Percentiles rank a stretch among this genome's conserved stretches.
phyloP scores from a whole-genome alignment of 495 filamentous ascomycete genomes.

The Durotheca rogersii region DNA sequence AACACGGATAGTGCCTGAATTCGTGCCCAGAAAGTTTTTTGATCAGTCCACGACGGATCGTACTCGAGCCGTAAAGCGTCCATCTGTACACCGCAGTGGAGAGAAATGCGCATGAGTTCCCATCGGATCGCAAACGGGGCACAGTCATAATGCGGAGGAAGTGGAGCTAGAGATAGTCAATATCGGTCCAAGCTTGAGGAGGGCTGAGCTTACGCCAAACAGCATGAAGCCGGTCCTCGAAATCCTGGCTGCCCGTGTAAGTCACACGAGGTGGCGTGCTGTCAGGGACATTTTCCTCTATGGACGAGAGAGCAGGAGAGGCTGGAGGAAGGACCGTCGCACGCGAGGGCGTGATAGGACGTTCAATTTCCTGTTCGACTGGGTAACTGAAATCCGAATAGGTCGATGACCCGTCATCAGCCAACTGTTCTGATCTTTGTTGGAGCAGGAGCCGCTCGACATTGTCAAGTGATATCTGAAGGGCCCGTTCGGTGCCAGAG shows the following conservation, averaged over 20 bases:
- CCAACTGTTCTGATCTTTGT: background rate
- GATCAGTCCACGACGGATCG: slow-evolving; percentile 39
- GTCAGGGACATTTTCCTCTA: background rate
- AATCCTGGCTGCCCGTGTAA: background rate
- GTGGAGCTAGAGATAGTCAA: slow-evolving; percentile 36
- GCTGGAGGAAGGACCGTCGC: background rate
- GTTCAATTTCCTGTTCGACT: slow-evolving; percentile 2
- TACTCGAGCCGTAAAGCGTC: slow-evolving; percentile 36
- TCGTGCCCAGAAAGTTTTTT: slow-evolving; percentile 36
- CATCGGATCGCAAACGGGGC: slow-evolving; percentile 48
- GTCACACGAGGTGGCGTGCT: background rate
- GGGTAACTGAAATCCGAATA: slow-evolving; percentile 2
- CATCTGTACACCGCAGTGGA: slow-evolving; percentile 43
- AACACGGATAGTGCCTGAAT: slow-evolving; percentile 37
- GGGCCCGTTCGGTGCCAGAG: slow-evolving; percentile 27
- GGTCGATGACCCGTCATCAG: background rate
- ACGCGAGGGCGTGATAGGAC: slow-evolving; percentile 1
- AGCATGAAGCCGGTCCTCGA: slow-evolving; percentile 23
- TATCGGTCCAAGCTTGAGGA: background rate
- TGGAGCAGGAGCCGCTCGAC: slow-evolving; percentile 12
- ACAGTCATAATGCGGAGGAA: slow-evolving; percentile 37
- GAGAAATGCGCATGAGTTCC: slow-evolving; percentile 47
- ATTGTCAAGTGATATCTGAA: slow-evolving; percentile 16
- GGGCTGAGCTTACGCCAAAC: slow-evolving; percentile 34
- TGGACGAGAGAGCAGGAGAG: slow-evolving; percentile 1